Conservation (phyloP, 2,329 filamentous ascomycete species). For the Colletotrichum coccodes region DNA sequence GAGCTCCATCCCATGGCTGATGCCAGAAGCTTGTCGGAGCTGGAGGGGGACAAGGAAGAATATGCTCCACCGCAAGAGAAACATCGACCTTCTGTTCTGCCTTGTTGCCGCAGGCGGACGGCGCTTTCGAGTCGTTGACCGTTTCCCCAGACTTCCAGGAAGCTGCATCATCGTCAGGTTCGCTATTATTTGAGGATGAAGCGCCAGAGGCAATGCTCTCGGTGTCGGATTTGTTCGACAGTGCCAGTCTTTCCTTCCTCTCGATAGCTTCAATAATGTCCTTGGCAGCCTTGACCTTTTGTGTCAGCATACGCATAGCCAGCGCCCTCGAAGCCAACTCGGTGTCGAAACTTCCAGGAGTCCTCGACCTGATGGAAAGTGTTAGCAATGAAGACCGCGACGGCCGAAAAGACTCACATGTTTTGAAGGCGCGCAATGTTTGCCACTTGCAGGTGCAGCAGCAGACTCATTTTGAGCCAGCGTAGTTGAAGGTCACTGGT, state of each 20-base stretch:
- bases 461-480: conserved; percentile 1
- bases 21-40: conserved; percentile 3
- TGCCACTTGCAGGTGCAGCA: conserved; percentile 23
- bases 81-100: not conserved
- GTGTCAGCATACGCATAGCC: conserved; percentile 7
- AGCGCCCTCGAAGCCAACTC: conserved; percentile 24
- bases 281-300: not conserved
- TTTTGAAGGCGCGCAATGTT: conserved; percentile 9
- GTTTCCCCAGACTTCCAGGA: conserved; percentile 27
- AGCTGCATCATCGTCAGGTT: not conserved
- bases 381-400: not conserved
- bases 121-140: conserved; percentile 5
- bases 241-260: conserved; percentile 3
- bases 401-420: not conserved
- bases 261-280: not conserved
- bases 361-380: not conserved
- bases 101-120: conserved; percentile 1
- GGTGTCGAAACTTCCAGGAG: conserved; percentile 26
- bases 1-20: not conserved
- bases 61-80: not conserved
- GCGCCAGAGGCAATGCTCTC: not conserved
- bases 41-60: not conserved
- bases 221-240: conserved; percentile 10
- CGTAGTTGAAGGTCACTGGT: not conserved
- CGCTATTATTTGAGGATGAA: not conserved